phyloP scores from a whole-genome alignment of 2,329 filamentous ascomycete species.

The Sclerotinia nivalis region DNA sequence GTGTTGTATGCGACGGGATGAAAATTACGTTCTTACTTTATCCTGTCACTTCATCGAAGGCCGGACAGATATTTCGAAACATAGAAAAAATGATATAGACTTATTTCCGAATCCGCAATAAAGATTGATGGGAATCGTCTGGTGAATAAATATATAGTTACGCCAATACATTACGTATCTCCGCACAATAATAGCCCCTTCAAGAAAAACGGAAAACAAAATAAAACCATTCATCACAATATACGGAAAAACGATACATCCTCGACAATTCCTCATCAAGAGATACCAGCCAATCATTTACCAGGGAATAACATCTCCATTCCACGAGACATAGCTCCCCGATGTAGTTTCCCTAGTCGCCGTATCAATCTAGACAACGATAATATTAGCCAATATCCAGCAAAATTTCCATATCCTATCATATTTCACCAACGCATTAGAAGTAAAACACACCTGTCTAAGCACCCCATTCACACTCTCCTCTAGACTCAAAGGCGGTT shows the following conservation, averaged over 20 bases:
- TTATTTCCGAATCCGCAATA: too few species aligned
- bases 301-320: constrained; percentile 33
- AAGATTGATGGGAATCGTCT: too few species aligned
- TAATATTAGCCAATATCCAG: neutral
- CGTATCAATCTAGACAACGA: constrained; percentile 41
- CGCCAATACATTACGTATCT: too few species aligned
- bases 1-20: too few species aligned
- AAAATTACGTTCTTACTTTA: too few species aligned
- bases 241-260: neutral
- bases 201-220: too few species aligned
- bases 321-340: constrained; percentile 33
- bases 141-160: too few species aligned
- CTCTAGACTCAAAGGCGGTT: constrained; percentile 43
- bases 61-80: too few species aligned
- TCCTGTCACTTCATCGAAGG: too few species aligned
- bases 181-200: too few species aligned
- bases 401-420: neutral
- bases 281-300: neutral
- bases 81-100: too few species aligned
- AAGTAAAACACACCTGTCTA: constrained; percentile 21
- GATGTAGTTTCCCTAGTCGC: constrained; percentile 40
- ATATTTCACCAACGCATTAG: too few species aligned
- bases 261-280: neutral
- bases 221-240: neutral
- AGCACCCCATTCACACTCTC: constrained; percentile 42